Percentiles rank a stretch among this genome's conserved stretches.
phyloP scores from a whole-genome alignment of 2,329 filamentous ascomycete genomes.

The Myriosclerotinia duriaeana region DNA sequence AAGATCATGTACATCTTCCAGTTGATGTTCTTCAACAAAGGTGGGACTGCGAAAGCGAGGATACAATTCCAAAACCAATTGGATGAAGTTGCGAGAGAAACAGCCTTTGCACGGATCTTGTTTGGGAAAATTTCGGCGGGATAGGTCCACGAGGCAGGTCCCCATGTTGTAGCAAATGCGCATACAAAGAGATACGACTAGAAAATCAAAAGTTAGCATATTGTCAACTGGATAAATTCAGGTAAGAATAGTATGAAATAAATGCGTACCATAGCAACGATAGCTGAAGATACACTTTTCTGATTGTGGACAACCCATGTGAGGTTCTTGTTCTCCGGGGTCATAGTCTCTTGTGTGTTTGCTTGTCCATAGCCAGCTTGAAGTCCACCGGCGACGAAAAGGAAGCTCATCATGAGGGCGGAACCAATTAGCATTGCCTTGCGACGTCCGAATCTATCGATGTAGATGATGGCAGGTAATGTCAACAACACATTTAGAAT shows the following conservation, averaged over 20 bases:
- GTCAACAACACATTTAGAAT: conserved; percentile 80
- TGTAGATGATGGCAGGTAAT: conserved; percentile 69
- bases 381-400: conserved; percentile 62
- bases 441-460: conserved; percentile 75
- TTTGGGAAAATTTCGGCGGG: conserved; percentile 68
- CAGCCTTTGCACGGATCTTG: conserved; percentile 69
- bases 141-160: conserved; percentile 51
- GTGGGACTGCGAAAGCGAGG: conserved; percentile 54
- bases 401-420: conserved; percentile 59
- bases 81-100: conserved; percentile 70
- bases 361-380: conserved; percentile 59
- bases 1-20: conserved; percentile 68
- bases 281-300: conserved; percentile 43
- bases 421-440: conserved; percentile 61
- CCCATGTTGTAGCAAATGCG: conserved; percentile 64
- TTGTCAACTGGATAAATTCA: background rate
- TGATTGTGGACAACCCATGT: conserved; percentile 58
- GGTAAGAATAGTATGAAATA: background rate
- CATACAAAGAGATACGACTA: conserved; percentile 70
- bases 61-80: conserved; percentile 77
- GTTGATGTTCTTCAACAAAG: conserved; percentile 49
- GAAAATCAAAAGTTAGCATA: background rate
- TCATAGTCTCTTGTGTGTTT: conserved; percentile 43
- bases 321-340: conserved; percentile 48
- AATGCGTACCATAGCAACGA: conserved; percentile 6